Evolutionary conservation across 768 basidiomycete genomes (phyloP).

Genomic region (Suillus brevipes): DNA sequence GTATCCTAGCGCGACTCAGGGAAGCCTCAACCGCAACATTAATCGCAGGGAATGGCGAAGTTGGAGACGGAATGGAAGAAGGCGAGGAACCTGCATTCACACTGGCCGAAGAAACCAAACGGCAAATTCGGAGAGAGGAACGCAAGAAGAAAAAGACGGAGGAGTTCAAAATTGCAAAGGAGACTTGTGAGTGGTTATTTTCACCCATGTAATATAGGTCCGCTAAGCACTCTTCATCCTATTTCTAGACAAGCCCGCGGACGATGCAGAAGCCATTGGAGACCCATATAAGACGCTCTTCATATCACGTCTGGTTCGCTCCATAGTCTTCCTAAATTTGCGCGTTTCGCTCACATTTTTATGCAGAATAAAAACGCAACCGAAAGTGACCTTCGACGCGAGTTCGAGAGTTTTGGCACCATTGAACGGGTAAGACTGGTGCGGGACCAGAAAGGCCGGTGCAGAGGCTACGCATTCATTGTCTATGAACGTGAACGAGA

Average conservation of each 20-base stretch:
- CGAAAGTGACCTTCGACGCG: conserved; percentile 88
- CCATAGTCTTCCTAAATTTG: background rate
- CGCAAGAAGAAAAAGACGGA: conserved; percentile 75
- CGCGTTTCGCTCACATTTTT: conserved; percentile 18
- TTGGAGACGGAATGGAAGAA: conserved; percentile 74
- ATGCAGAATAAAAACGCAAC: conserved; percentile 86
- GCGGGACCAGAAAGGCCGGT: conserved; percentile 83
- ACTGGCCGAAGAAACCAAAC: conserved; percentile 78
- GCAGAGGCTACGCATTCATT: conserved; percentile 93
- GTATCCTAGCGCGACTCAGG: conserved; percentile 67
- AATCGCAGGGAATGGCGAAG: conserved; percentile 47
- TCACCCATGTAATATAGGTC: conserved; percentile 1
- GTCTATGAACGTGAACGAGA: conserved; percentile 98
- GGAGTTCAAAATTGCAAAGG: conserved; percentile 77
- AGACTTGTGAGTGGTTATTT: conserved; percentile 68
- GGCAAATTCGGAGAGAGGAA: conserved; percentile 76
- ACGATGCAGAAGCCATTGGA: conserved; percentile 86
- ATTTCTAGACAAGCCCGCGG: conserved; percentile 84
- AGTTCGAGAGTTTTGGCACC: conserved; percentile 93
- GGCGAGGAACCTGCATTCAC: conserved; percentile 82
- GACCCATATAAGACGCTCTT: conserved; percentile 99
- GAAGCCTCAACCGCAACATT: conserved; percentile 75
- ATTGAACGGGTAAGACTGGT: conserved; percentile 95
- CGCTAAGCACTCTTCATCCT: conserved; percentile 13
- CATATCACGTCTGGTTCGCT: conserved; percentile 82